A percentile compares a stretch with the other conserved stretches of the same genome.
These are phyloP conservation scores for Mycena vulgaris DNA, from an alignment of 768 basidiomycete species.

Conservation along the genomic window DNA sequence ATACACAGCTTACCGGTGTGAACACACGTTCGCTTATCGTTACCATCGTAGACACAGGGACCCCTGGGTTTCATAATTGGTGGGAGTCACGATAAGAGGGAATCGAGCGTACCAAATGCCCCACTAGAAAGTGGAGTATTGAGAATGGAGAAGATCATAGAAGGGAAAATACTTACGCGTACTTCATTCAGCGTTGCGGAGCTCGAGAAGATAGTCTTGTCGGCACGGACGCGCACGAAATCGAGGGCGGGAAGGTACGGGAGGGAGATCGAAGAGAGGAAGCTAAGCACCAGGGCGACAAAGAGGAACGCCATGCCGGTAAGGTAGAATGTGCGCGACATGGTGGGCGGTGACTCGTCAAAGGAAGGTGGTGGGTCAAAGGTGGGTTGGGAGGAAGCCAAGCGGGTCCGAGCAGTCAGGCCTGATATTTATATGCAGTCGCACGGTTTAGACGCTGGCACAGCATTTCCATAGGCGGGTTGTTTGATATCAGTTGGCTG, in stretches of 20 bases:
- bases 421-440: conserved; percentile 8
- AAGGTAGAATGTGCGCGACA: conserved; percentile 33
- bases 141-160: neutral
- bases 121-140: conserved; percentile 15
- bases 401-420: neutral
- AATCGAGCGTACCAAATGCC: conserved; percentile 30
- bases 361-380: neutral
- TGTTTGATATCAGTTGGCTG: neutral
- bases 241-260: conserved; percentile 38
- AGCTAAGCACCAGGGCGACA: conserved; percentile 34
- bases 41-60: conserved; percentile 15
- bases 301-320: conserved; percentile 34
- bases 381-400: neutral
- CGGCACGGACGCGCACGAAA: conserved; percentile 28
- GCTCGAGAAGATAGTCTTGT: neutral
- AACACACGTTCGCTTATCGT: conserved; percentile 2
- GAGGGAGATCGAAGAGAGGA: conserved; percentile 39
- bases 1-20: conserved; percentile 18
- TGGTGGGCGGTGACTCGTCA: conserved; percentile 1
- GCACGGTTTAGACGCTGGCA: conserved; percentile 22
- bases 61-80: conserved; percentile 8
- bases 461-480: neutral
- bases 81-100: no score
- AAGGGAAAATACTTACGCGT: conserved; percentile 15
- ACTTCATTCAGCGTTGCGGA: conserved; percentile 13